phyloP scores from a whole-genome alignment of 306 rosid genomes.

The Abrus precatorius region DNA sequence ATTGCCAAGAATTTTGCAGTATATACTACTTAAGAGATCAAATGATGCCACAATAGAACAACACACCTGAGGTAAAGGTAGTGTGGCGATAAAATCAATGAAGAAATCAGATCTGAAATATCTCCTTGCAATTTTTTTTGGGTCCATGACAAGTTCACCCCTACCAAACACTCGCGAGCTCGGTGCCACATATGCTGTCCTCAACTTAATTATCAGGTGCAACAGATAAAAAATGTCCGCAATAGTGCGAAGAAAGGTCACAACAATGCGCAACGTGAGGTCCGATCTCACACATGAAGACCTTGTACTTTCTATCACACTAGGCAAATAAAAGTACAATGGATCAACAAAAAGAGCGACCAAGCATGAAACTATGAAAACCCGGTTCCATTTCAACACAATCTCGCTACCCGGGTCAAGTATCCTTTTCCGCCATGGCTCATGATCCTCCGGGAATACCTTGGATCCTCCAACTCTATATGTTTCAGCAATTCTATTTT shows the following conservation, averaged over 20 bases:
- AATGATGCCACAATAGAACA: conserved; percentile 8
- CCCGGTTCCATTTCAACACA: conserved; percentile 90
- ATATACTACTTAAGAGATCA: conserved; percentile 17
- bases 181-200: conserved; percentile 95
- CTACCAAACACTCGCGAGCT: conserved; percentile 95
- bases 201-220: conserved; percentile 87
- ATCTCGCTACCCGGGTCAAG: conserved; percentile 94
- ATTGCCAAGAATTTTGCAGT: not conserved
- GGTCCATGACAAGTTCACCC: conserved; percentile 98
- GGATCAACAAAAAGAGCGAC: conserved; percentile 90
- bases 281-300: conserved; percentile 83
- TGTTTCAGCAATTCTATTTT: conserved; percentile 62
- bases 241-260: conserved; percentile 84
- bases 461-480: conserved; percentile 64
- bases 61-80: conserved; percentile 96
- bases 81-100: conserved; percentile 87
- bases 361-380: conserved; percentile 85
- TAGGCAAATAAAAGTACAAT: conserved; percentile 83
- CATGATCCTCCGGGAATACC: conserved; percentile 79
- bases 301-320: conserved; percentile 50
- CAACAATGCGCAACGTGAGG: conserved; percentile 71
- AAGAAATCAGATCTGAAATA: conserved; percentile 92
- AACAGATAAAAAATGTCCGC: conserved; percentile 88
- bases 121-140: conserved; percentile 85
- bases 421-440: conserved; percentile 82